Evolutionary conservation across 176 grass and related monocot genomes (phyloP).

Genomic region (Raddia distichophylla): DNA sequence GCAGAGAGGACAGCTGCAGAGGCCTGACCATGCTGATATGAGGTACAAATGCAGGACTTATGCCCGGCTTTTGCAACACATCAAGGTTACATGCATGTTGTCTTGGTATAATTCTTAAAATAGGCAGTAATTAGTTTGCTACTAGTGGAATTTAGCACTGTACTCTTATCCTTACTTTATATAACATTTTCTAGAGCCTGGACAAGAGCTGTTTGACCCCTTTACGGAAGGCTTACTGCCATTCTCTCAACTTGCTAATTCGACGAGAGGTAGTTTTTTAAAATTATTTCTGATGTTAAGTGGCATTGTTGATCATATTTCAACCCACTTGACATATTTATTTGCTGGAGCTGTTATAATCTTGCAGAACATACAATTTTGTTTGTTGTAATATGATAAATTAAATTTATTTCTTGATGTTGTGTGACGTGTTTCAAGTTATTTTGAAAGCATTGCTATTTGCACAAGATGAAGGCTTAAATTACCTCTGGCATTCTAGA

Average conservation of each 20-base stretch:
- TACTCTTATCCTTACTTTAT: conserved; percentile 31
- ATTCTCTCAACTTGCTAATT: conserved; percentile 91
- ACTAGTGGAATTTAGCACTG: background rate
- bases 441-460: background rate
- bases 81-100: conserved; percentile 67
- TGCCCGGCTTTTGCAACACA: conserved; percentile 81
- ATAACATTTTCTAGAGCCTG: conserved; percentile 61
- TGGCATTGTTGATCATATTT: background rate
- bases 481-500: background rate
- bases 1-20: conserved; percentile 80
- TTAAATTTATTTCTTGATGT: conserved; percentile 20
- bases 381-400: background rate
- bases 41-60: conserved; percentile 94
- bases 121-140: background rate
- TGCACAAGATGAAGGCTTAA: background rate
- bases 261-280: conserved; percentile 70
- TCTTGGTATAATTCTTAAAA: conserved; percentile 18
- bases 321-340: background rate
- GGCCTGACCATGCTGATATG: conserved; percentile 88
- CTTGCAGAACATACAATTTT: background rate
- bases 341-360: conserved; percentile 1
- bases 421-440: background rate
- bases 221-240: conserved; percentile 89
- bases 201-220: conserved; percentile 90
- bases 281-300: conserved; percentile 5